These are phyloP conservation scores for Tetramitus jugosus DNA, from an alignment of 208 protist genomes.

Conservation along the genomic window DNA sequence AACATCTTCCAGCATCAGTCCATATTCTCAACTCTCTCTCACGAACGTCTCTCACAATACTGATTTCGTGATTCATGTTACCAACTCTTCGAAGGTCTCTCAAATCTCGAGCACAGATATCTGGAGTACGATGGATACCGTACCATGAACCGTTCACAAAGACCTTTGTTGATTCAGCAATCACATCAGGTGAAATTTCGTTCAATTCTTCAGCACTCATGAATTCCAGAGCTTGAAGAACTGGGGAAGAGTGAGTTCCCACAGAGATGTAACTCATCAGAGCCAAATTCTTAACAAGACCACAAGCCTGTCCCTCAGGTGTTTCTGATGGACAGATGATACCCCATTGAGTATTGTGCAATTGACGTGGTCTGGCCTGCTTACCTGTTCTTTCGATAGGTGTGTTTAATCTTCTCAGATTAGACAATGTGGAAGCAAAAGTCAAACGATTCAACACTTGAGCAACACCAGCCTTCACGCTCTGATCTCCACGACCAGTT, in stretches of 20 bases:
- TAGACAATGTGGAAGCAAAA: slow-evolving; percentile 91
- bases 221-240: slow-evolving; percentile 64
- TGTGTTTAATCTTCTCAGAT: slow-evolving; percentile 94
- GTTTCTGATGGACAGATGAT: slow-evolving; percentile 91
- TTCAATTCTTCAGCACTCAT: slow-evolving; percentile 58
- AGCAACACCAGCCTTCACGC: slow-evolving; percentile 57
- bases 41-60: slow-evolving; percentile 51
- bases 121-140: slow-evolving; percentile 65
- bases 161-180: slow-evolving; percentile 56
- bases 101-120: slow-evolving; percentile 51
- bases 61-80: slow-evolving; percentile 42
- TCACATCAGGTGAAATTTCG: slow-evolving; percentile 46
- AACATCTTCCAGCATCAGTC: slow-evolving; percentile 62
- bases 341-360: slow-evolving; percentile 95
- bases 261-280: slow-evolving; percentile 67
- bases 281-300: slow-evolving; percentile 91
- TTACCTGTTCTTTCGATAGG: slow-evolving; percentile 84
- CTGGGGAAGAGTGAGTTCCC: slow-evolving; percentile 30
- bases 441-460: slow-evolving; percentile 91
- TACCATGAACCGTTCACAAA: slow-evolving; percentile 87
- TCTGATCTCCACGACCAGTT: slow-evolving; percentile 31
- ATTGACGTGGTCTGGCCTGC: slow-evolving; percentile 77
- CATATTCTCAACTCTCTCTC: slow-evolving; percentile 64
- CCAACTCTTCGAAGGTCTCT: slow-evolving; percentile 43
- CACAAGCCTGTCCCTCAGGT: slow-evolving; percentile 81